Evolutionary conservation across 345 rosid genomes (phyloP).

Genomic region (Pelargonium nanum): DNA sequence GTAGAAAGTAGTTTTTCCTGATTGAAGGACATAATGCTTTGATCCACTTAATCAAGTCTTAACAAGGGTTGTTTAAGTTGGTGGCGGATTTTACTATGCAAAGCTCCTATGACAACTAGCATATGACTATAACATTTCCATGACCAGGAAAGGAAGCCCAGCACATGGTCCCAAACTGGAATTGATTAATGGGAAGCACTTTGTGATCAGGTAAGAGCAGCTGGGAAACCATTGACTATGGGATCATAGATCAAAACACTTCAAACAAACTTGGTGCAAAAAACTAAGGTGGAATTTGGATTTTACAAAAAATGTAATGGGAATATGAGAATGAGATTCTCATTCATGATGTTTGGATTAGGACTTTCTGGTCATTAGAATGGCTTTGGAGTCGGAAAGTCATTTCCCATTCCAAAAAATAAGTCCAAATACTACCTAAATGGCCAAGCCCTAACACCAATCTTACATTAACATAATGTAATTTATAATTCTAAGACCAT

Average conservation of each 20-base stretch:
- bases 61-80: not conserved
- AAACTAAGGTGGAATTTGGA: too few species aligned
- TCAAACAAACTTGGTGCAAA: not conserved
- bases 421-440: too few species aligned
- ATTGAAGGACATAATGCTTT: not conserved
- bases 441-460: too few species aligned
- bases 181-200: not conserved
- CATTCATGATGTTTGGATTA: too few species aligned
- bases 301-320: too few species aligned
- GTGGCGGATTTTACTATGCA: not conserved
- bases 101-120: not conserved
- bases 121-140: not conserved
- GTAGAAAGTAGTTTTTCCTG: not conserved
- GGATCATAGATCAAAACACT: not conserved
- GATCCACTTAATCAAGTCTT: not conserved
- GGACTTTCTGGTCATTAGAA: too few species aligned
- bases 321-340: too few species aligned
- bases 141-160: not conserved
- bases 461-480: not conserved
- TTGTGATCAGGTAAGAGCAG: not conserved
- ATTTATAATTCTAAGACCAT: not conserved
- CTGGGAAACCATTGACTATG: not conserved
- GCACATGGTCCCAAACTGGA: not conserved
- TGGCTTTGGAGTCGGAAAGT: too few species aligned
- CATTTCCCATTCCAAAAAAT: too few species aligned